A percentile compares a stretch with the other conserved stretches of the same genome.
phyloP scores from a whole-genome alignment of 164 flowering plant species.

The Nymphaea thermarum region DNA sequence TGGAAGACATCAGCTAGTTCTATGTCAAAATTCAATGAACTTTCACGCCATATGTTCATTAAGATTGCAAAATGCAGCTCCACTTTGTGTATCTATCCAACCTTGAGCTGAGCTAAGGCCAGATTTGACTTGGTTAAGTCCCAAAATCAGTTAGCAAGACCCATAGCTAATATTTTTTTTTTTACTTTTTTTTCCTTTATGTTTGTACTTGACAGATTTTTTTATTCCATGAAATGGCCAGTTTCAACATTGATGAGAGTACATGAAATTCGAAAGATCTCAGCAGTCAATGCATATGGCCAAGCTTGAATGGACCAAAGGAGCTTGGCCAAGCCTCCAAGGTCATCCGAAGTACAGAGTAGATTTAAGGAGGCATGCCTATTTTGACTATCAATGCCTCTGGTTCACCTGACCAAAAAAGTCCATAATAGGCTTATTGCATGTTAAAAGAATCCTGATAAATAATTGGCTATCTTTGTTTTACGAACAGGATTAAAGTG shows the following conservation, averaged over 20 bases:
- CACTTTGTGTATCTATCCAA: too few species aligned
- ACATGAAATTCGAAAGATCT: background rate
- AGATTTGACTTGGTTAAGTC: background rate
- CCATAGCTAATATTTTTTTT: background rate
- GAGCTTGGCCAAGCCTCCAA: too few species aligned
- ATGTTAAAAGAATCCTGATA: too few species aligned
- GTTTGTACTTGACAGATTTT: background rate
- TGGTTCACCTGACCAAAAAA: too few species aligned
- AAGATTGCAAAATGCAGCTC: background rate
- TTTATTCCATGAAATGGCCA: background rate
- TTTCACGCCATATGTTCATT: background rate
- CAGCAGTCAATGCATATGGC: background rate
- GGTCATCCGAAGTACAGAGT: background rate
- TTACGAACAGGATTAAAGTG: too few species aligned
- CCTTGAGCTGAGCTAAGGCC: background rate
- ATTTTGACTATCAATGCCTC: too few species aligned
- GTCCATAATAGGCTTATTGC: too few species aligned
- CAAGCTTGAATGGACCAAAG: background rate
- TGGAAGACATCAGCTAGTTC: background rate
- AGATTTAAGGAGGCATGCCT: too few species aligned
- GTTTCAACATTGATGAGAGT: background rate
- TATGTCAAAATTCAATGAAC: background rate
- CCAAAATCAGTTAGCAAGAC: background rate
- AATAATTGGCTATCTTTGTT: too few species aligned
- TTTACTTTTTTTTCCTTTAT: too few species aligned